Conservation (phyloP, 106 monocot genomes). For the Xerophyta viscosa region DNA sequence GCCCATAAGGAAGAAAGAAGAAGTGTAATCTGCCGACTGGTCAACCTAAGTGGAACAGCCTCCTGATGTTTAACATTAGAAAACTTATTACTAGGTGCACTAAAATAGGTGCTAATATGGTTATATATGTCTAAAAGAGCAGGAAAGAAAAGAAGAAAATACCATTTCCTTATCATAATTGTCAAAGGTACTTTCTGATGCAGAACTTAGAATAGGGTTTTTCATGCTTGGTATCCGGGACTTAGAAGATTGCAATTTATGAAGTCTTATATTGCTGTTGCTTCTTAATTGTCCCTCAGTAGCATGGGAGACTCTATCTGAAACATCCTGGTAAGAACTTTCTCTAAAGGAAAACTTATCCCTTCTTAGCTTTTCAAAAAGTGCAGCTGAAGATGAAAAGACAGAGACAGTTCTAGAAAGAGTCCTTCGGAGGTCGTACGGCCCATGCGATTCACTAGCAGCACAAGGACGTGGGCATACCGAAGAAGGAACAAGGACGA, state of each 20-base stretch:
- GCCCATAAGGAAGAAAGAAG: constrained; percentile 78
- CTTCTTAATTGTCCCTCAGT: constrained; percentile 18
- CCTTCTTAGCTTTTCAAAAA: constrained; percentile 67
- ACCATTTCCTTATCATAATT: constrained; percentile 27
- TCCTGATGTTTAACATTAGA: constrained; percentile 36
- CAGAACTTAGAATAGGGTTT: constrained; percentile 8
- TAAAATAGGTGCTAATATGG: constrained; percentile 3
- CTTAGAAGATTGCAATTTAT: constrained; percentile 40
- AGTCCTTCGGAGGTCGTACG: constrained; percentile 57
- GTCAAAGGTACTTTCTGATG: constrained; percentile 20
- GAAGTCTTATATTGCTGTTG: constrained; percentile 22
- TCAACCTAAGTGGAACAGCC: constrained; percentile 53
- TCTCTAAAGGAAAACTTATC: constrained; percentile 33
- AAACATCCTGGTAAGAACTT: constrained; percentile 17
- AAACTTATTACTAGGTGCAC: constrained; percentile 4
- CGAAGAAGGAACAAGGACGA: constrained; percentile 63
- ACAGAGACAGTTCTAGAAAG: constrained; percentile 84
- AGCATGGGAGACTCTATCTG: constrained; percentile 11
- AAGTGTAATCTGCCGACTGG: constrained; percentile 58
- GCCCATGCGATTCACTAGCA: constrained; percentile 19
- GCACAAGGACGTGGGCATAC: constrained; percentile 42
- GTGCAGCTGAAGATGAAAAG: constrained; percentile 95
- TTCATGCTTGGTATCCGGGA: constrained; percentile 30
- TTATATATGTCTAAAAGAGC: background rate
- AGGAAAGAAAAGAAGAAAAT: background rate